Percentiles rank a stretch among this genome's conserved stretches.
Conservation (phyloP, 805 yeast species). For the Kurtzmaniella fragi region DNA sequence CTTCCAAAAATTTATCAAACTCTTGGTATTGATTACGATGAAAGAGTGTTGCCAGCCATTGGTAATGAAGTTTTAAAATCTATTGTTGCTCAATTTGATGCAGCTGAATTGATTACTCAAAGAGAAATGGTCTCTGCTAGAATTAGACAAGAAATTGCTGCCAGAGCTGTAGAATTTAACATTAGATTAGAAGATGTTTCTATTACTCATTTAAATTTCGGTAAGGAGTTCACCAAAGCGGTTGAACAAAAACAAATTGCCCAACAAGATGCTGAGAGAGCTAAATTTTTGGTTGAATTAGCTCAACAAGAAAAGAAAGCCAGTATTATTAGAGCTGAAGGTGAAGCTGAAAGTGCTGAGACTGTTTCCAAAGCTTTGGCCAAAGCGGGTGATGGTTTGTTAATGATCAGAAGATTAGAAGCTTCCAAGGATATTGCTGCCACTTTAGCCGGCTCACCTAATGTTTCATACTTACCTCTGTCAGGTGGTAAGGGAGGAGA, state of each 20-base stretch:
- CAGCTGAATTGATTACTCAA: constrained; percentile 95
- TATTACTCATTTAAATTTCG: constrained; percentile 96
- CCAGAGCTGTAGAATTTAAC: constrained; percentile 82
- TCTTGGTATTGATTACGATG: constrained; percentile 92
- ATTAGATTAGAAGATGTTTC: constrained; percentile 94
- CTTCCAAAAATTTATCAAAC: constrained; percentile 87
- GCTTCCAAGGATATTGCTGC: constrained; percentile 94
- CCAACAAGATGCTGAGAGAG: constrained; percentile 98
- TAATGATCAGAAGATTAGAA: constrained; percentile 90
- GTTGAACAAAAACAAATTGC: constrained; percentile 99
- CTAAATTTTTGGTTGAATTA: constrained; percentile 85
- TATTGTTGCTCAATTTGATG: constrained; percentile 91
- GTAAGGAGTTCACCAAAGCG: constrained; percentile 94
- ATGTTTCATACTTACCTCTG: constrained; percentile 84
- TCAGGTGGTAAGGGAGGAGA: constrained; percentile 21
- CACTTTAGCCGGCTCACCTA: constrained; percentile 77
- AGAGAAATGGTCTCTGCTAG: constrained; percentile 90
- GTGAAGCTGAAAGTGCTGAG: constrained; percentile 98
- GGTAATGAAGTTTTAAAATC: constrained; percentile 88
- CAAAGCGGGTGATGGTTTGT: constrained; percentile 93
- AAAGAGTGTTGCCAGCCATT: constrained; percentile 86
- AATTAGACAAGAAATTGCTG: constrained; percentile 79
- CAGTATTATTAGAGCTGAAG: constrained; percentile 92
- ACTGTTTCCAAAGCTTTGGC: constrained; percentile 86
- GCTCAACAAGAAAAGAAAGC: constrained; percentile 98